Base-by-base conservation (phyloP, 1,139 yeast species). In the Saccharomyces uvarum region DNA sequence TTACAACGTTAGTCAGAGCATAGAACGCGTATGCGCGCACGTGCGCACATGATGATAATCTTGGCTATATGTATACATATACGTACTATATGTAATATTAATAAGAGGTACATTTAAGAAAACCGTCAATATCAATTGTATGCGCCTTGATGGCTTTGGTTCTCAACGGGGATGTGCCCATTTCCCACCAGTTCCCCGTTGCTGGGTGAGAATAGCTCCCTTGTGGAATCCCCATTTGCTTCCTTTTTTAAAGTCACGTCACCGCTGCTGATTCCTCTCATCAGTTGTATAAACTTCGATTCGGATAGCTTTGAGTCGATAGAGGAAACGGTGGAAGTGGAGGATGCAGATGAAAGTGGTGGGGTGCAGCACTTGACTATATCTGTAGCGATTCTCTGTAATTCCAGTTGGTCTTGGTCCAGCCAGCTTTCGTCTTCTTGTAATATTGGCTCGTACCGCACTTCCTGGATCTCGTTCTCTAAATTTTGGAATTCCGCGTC, bases 191-290 rank as follows among this genome's bases (percentile, higher is more conserved):
- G 53, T 48, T 64, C 63, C 11, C 65, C 65, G 19, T 60, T 60
- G 4, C 52, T 49, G 7, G 64, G 64, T 5, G 65, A 56, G 50
- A 38, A 38, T 16, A 38, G 19, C 44, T 38, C 44, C 16, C 26
- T 28, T 8, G 44, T 3, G n/a, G 21, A 29, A 29, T 38, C 11
- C 19, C 44, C 44, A 61, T 59, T 61, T 58, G 57, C 56, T 19
- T 53, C 50, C 47, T 57, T 56, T 42, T 60, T 58, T 14, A 68
- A 31, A 3, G 71, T 63, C n/a, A 67, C 68, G 2, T 59, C 62
- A 3, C 71, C 71, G 21, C 62, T 67, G 48, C 70, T 63, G 6
- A 68, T 59, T 19, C 58, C 61, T 51, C 63, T 60, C 70, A 68
- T 64, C 21, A 68, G 55, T 2, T 62, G 61, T 52, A 68, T 57